Base-by-base conservation (phyloP, 495 filamentous ascomycete genomes). In the Aspergillus egyptiacus region DNA sequence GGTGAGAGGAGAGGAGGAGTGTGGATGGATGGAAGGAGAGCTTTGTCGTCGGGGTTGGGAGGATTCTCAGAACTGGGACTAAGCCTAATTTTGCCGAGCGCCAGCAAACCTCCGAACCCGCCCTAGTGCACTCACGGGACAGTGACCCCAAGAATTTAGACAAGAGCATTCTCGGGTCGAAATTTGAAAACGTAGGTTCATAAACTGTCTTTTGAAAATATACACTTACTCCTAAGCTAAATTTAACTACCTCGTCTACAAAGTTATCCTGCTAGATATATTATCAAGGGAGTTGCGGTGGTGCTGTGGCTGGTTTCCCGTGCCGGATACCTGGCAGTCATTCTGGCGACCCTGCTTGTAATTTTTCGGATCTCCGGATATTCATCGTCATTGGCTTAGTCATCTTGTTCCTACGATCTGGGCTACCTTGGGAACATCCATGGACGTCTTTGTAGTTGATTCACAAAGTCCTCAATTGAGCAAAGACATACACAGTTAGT, bases 21-120 rank as follows among this genome's bases (percentile, higher is more conserved):
- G 67, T 68, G 66, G 72, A 70, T 66, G 72, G 66, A 63, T 64
- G 62, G 67, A 73, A 64, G 68, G 73, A 74, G 74, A 73, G 73
- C 73, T 78, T 77, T 76, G 69, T 73, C 71, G 69, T 71, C 67
- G 67, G 63, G 67, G 72, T 61, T 64, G 63, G 65, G 67, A 63
- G 65, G 68, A 67, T 70, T 71, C 67, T 67, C 63, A 68, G 67
- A 59, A 67, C 59, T 68, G 56, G 51, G 67, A 65, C 70, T 74
- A 74, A 65, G 59, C 71, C 67, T 56, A 58, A 63, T 72, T 46
- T 63, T 61, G 66, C 65, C 59, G 60, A 62, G 61, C 51, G 54
- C 53, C 62, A 57, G 58, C 57, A 65, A n/a, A 62, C 61, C 70
- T 73, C 68, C 70, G 70, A 72, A 62, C 66, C 64, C 66, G 69